Conservation (phyloP, 2,329 filamentous ascomycete species). For the Claviceps lovelessii region DNA sequence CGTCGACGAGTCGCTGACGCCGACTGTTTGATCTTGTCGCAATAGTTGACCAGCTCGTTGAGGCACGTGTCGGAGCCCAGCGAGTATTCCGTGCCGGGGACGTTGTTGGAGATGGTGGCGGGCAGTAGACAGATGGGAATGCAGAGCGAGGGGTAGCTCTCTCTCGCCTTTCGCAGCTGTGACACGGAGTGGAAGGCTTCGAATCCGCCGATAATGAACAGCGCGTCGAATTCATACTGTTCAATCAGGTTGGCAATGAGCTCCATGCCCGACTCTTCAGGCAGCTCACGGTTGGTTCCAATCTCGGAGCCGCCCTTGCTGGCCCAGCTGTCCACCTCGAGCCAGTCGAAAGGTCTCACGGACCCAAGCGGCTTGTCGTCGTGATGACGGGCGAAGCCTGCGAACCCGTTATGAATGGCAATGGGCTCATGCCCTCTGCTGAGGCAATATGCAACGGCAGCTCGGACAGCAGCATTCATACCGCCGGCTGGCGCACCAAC, state of each 20-base stretch:
- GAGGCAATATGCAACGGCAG: conserved; percentile 83
- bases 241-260: conserved; percentile 71
- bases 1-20: conserved; percentile 84
- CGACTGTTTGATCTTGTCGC: conserved; percentile 94
- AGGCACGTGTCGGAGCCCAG: conserved; percentile 92
- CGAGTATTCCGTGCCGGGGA: conserved; percentile 93
- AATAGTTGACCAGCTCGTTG: conserved; percentile 88
- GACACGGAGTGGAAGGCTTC: conserved; percentile 90
- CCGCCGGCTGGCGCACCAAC: conserved; percentile 92
- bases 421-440: conserved; percentile 84
- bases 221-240: conserved; percentile 74
- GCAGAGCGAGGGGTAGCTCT: conserved; percentile 68
- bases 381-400: conserved; percentile 83
- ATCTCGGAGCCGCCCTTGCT: conserved; percentile 96
- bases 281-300: conserved; percentile 88
- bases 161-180: conserved; percentile 68
- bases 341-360: conserved; percentile 77
- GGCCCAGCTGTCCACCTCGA: conserved; percentile 90
- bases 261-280: conserved; percentile 70
- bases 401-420: conserved; percentile 93
- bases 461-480: conserved; percentile 93
- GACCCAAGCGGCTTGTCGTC: conserved; percentile 66
- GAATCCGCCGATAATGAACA: conserved; percentile 89
- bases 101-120: conserved; percentile 98
- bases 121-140: conserved; percentile 86